These are phyloP conservation scores for Botrytis fragariae DNA, from an alignment of 2,329 filamentous ascomycete genomes.

Conservation along the genomic window DNA sequence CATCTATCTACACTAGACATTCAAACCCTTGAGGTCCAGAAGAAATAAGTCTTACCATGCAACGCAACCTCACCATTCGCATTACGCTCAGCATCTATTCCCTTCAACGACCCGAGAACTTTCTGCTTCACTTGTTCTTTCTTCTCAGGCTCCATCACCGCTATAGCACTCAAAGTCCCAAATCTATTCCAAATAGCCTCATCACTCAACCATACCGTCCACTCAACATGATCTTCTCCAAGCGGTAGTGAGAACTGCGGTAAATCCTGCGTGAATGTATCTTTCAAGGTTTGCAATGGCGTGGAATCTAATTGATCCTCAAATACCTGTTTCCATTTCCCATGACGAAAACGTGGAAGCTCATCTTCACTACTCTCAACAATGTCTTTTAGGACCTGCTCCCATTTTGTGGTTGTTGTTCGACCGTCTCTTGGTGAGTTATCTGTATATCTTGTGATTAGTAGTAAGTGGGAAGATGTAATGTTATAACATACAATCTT, in stretches of 20 bases:
- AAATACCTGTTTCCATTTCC: constrained; percentile 63
- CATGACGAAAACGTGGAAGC: constrained; percentile 62
- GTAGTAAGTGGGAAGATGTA: constrained; percentile 16
- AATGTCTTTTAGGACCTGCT: constrained; percentile 58
- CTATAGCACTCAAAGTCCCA: constrained; percentile 66
- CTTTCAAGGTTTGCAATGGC: constrained; percentile 50
- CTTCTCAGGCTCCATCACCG: constrained; percentile 51
- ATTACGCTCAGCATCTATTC: constrained; percentile 55
- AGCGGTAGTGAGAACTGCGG: constrained; percentile 60
- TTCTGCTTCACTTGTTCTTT: constrained; percentile 48
- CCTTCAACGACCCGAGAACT: constrained; percentile 54
- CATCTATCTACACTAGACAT: constrained; percentile 1
- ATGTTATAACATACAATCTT: constrained; percentile 56
- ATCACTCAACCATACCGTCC: constrained; percentile 56
- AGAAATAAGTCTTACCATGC: constrained; percentile 62
- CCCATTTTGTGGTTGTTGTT: constrained; percentile 58
- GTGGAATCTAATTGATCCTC: constrained; percentile 54
- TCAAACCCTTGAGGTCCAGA: constrained; percentile 55
- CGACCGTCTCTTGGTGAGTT: constrained; percentile 57
- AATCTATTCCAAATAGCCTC: constrained; percentile 64
- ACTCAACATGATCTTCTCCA: constrained; percentile 53
- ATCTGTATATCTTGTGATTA: constrained; percentile 45
- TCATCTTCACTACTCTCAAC: constrained; percentile 56
- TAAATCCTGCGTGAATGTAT: constrained; percentile 42
- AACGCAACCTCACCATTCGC: constrained; percentile 60